Base-by-base conservation (phyloP, 306 rosid species). In the Arachis hypogaea region DNA sequence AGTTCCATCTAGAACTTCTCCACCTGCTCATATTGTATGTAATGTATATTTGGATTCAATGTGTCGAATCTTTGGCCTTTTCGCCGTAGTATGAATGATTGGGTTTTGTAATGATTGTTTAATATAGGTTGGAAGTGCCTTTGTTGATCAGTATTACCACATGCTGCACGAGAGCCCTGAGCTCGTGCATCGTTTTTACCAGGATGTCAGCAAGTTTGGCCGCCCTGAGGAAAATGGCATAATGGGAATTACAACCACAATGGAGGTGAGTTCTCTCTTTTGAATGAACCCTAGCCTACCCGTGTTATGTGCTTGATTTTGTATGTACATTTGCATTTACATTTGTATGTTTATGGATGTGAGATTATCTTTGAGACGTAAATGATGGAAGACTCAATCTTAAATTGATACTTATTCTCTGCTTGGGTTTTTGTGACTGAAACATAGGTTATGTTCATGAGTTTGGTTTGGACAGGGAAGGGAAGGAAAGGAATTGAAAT, bases 141-240 rank as follows among this genome's bases (percentile, higher is more conserved):
- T 93, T 85, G 93, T 88, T 59, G 90, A 84, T 61, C 98, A 90
- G 66, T 93, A 88, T 76, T 93, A 93, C 75, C 90, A 77, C 73
- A 90, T 93, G 87, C 81, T 93, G 84, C 88, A 88, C 66, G 89
- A 88, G 64, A 90, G 91, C 50, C 98, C 98, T 2, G 82, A 87
- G 80, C 90, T 80, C 29, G 98, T 90, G 43, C 89, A 93, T 74
- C 86, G 89, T 66, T 93, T 93, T 87, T 93, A 93, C 82, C 98
- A 85, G 74, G 95, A 90, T 43, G 65, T 4, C 65, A 93, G 98
- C 69, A 93, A 85, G 83, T 86, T 93, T 61, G 92, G 98, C 6
- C 98, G 98, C 65, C 86, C 86, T 14, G 90, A 82, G 52, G 83
- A 79, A 5, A 36, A 82, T 81, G 95, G 95, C n/a, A 58, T 77